Evolutionary conservation across 805 yeast genomes (phyloP), one percentile per base, ranked within the genome.

Genomic region (Alloascoidea hylecoeti): DNA sequence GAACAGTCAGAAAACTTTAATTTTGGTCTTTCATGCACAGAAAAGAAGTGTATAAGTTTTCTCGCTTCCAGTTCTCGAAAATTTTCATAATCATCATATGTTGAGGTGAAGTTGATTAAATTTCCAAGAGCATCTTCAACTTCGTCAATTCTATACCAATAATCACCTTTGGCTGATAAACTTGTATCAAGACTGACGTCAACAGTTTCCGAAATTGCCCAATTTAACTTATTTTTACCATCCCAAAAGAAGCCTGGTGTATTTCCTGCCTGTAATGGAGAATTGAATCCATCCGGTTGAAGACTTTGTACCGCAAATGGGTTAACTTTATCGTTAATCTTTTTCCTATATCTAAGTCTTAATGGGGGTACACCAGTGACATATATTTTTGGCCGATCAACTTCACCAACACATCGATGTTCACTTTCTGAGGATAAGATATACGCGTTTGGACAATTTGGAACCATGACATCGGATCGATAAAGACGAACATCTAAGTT

Each of bases 281-380:
- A 70, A 16, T 58, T 53, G 40, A 71, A 66, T 14, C 41, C 39
- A 35, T 67, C 72, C 2, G 81, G 79, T 39, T 66, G 70, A 16
- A 68, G 46, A 34, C 64, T 58, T 35, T 66, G 66, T 38, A 68
- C 70, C 19, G 56, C 52, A 35, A 58, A 50, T 23, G 47, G 49
- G 12, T 56, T 54, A n/a, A 49, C 50, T 16, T 58, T 49, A 17
- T 52, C 61, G 40, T 59, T 57, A 16, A 67, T 52, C 13, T 61
- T 47, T 42, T 72, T 74, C 35, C 66, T 68, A 49, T 78, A 78
- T 33, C 63, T 60, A 27, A 81, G 57, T 16, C 68, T 69, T 41
- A 81, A 55, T 0, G 98, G 97, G 1, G 89, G 78, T 2, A 85
- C 81, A 38, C 97, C 96, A 15, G 62, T 56, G 1, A 78, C 70